These are phyloP conservation scores for Saturnispora zaruensis DNA, from an alignment of 805 yeast genomes.

Conservation along the genomic window DNA sequence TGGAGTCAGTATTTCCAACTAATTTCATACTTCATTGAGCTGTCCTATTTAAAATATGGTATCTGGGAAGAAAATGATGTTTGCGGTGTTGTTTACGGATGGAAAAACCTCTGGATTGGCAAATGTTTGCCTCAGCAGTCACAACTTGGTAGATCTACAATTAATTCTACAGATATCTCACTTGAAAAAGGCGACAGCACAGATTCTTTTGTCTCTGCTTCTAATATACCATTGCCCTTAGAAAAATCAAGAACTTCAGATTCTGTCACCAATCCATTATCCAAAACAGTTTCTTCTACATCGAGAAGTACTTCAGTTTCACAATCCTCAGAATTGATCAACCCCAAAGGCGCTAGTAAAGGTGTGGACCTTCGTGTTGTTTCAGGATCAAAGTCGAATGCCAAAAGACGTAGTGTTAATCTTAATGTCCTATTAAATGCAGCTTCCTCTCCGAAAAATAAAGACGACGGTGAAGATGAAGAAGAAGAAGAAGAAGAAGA, in stretches of 20 bases:
- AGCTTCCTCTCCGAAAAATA: neutral
- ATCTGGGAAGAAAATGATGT: conserved; percentile 48
- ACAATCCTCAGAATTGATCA: neutral
- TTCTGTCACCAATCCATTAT: neutral
- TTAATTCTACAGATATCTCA: neutral
- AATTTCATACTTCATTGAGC: neutral
- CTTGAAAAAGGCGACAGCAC: neutral
- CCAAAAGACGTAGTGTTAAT: conserved; percentile 6
- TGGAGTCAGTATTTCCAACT: conserved; percentile 7
- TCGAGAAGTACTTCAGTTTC: neutral
- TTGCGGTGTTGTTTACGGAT: conserved; percentile 26
- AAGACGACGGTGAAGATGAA: neutral
- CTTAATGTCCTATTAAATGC: neutral
- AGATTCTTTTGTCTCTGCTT: conserved; percentile 3
- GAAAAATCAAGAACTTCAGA: neutral
- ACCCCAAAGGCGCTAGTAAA: neutral
- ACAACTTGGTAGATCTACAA: neutral
- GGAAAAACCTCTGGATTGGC: conserved; percentile 27
- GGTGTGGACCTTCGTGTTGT: conserved; percentile 7
- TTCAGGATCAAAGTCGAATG: neutral
- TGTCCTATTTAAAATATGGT: conserved; percentile 45
- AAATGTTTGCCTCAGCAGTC: neutral
- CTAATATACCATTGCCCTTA: neutral
- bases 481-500: neutral
- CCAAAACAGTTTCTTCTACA: neutral